These are phyloP conservation scores for Medicago ruthenica DNA, from an alignment of 306 rosid species.

Conservation along the genomic window DNA sequence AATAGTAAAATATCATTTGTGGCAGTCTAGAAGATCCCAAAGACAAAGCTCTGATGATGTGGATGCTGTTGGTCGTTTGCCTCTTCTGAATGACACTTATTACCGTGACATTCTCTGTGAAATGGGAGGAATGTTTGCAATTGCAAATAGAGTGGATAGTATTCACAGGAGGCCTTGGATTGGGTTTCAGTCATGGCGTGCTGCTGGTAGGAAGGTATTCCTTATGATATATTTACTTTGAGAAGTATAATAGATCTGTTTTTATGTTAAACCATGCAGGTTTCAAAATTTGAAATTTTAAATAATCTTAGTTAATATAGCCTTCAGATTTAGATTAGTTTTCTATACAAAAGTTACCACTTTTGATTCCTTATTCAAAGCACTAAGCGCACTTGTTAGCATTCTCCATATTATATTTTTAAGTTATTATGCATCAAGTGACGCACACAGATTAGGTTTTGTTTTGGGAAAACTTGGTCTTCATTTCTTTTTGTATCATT, in stretches of 20 bases:
- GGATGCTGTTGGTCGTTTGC: constrained; percentile 80
- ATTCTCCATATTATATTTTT: constrained; percentile 16
- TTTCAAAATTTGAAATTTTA: constrained; percentile 13
- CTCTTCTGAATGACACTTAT: constrained; percentile 72
- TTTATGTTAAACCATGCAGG: constrained; percentile 11
- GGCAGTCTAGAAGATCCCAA: constrained; percentile 79
- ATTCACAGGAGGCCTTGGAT: constrained; percentile 96
- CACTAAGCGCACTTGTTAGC: not conserved
- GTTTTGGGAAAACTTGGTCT: constrained; percentile 33
- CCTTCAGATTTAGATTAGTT: constrained; percentile 23
- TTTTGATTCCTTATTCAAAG: not conserved
- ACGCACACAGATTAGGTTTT: constrained; percentile 23
- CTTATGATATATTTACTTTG: constrained; percentile 35
- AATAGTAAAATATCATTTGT: constrained; percentile 40
- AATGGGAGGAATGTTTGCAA: constrained; percentile 95
- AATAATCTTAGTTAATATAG: not conserved
- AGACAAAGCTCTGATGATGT: constrained; percentile 94
- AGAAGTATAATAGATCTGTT: constrained; percentile 1
- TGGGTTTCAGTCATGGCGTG: constrained; percentile 99
- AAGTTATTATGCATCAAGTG: constrained; percentile 33
- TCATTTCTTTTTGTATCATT: constrained; percentile 16
- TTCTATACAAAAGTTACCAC: not conserved
- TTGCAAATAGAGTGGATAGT: constrained; percentile 83
- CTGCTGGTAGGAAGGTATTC: constrained; percentile 97
- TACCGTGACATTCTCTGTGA: constrained; percentile 82